These are phyloP conservation scores for Smallanthus sonchifolius DNA, from an alignment of 129 eudicot species.

Conservation along the genomic window DNA sequence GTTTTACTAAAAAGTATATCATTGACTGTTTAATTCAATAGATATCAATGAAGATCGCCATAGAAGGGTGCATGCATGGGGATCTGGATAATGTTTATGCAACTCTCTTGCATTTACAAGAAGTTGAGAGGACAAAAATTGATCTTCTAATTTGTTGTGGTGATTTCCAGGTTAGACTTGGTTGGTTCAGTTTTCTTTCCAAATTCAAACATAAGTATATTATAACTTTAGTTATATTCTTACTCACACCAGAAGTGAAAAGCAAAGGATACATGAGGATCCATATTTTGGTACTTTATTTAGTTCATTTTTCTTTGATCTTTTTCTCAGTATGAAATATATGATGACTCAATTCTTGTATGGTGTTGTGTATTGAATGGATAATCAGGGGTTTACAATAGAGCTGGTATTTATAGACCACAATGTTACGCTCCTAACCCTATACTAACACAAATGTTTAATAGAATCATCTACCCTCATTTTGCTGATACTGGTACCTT, in stretches of 20 bases:
- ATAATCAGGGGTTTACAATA: too few relatives aligned
- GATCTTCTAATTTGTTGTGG: conserved; percentile 95
- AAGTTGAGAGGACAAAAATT: conserved; percentile 54
- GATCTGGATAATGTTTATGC: conserved; percentile 86
- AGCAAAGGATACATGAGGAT: not conserved
- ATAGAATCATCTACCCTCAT: not conserved
- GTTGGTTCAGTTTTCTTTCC: not conserved
- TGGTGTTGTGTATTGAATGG: too few relatives aligned
- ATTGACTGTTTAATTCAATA: not conserved
- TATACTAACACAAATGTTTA: not conserved
- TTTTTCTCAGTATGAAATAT: not conserved
- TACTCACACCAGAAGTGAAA: not conserved
- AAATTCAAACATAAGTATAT: not conserved
- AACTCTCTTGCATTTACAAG: conserved; percentile 67
- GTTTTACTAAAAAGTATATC: not conserved
- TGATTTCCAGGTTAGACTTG: conserved; percentile 69
- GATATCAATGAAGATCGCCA: conserved; percentile 75
- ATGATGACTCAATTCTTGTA: not conserved
- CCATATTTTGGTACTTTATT: not conserved
- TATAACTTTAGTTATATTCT: not conserved
- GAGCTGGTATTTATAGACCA: too few relatives aligned
- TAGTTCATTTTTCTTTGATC: not conserved
- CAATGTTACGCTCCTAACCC: too few relatives aligned
- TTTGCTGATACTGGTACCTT: not conserved
- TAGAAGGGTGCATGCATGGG: conserved; percentile 99